These are phyloP conservation scores for Populus euphratica DNA, from an alignment of 345 rosid genomes.

Conservation along the genomic window DNA sequence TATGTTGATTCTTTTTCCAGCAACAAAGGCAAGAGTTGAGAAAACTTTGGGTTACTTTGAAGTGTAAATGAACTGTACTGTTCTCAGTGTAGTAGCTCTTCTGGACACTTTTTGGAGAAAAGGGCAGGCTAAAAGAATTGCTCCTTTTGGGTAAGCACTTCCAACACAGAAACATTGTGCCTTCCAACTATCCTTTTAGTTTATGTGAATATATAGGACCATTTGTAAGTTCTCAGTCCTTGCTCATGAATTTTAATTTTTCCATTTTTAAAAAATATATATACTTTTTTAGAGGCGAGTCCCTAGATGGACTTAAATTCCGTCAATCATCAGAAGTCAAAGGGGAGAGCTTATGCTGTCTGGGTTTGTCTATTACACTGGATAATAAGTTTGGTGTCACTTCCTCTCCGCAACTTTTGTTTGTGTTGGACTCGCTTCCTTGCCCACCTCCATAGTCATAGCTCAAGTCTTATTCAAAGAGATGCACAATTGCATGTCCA, in stretches of 20 bases:
- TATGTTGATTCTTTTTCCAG: constrained; percentile 32
- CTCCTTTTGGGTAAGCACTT: constrained; percentile 17
- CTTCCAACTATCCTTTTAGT: not conserved
- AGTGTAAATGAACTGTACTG: constrained; percentile 35
- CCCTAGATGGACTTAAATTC: not conserved
- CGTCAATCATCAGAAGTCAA: not conserved
- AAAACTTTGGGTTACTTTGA: constrained; percentile 37
- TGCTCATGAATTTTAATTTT: not conserved
- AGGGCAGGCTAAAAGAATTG: not conserved
- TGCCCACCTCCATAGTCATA: not conserved
- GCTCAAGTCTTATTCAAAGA: not conserved
- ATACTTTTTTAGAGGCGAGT: not conserved
- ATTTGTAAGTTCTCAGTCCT: not conserved
- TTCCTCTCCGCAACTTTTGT: not conserved
- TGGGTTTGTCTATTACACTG: not conserved
- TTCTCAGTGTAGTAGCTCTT: not conserved
- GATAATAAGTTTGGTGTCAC: not conserved
- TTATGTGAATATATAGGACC: not conserved
- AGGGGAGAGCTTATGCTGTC: not conserved
- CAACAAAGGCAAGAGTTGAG: constrained; percentile 50
- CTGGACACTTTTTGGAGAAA: not conserved
- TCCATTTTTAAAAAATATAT: not conserved
- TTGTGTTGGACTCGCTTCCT: not conserved
- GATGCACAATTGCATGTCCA: not conserved
- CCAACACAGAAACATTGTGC: not conserved